Evolutionary conservation across 31 red algal species (phyloP), one percentile per base, ranked within the genome.

Genomic region (Odonthalia washingtoniensis): DNA sequence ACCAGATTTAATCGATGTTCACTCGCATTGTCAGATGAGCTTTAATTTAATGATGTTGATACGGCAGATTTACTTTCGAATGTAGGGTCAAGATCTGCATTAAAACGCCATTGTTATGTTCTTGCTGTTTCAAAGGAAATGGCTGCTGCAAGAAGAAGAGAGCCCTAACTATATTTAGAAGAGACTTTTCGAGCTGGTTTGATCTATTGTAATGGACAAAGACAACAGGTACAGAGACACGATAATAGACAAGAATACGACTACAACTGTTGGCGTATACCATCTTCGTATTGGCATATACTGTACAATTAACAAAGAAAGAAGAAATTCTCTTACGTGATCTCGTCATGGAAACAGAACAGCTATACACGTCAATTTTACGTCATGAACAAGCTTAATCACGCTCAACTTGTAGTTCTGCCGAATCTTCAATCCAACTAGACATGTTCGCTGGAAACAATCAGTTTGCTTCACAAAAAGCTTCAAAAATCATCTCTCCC

Each of bases 281-380:
- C 16, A 43, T 93, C 24, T 97, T 97, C 60, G 67, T 97, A 2
- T 64, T 91, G 24, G 89, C 91, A 14, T 97, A 97, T 46, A 93
- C 95, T 28, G 90, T 97, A 17, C 95, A 97, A 82, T 61, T 90
- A n/a, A 80, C 87, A 6, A 87, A 82, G 12, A 82, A 63, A 2
- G 90, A 97, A 53, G 95, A 90, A 1, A 53, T 94, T 21, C 40
- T 60, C 2, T 63, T 97, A 46, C 90, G 95, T 4, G 40, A 63
- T 9, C 75, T 90, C 40, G 64, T 97, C 35, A 67, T 68, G 40
- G 40, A 18, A 1, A 63, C 62, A 5, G 80, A 83, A 39, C 34
- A 5, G n/a, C 49, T 83, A 31, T 42, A 46, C 0, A 45, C 80
- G 45, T 35, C 12, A 2, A n/a, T 83, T 3, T 26, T 83, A 4